Evolutionary conservation across 108 stramenopile genomes (phyloP).

Genomic region (Schizochytrium sp.): DNA sequence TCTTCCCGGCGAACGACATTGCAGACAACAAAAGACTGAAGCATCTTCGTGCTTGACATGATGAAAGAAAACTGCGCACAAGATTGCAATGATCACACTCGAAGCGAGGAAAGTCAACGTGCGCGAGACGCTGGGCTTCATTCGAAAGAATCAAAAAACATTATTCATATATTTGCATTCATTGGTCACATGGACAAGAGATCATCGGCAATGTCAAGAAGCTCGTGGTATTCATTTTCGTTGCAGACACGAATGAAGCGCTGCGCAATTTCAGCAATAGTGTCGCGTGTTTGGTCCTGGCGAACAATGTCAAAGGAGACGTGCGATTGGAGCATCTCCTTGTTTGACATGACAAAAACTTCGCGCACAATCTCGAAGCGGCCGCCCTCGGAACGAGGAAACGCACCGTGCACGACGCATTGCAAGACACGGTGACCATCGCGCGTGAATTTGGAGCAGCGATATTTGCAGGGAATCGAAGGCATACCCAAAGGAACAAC

Average conservation of each 20-base stretch:
- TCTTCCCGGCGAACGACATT: too few species aligned
- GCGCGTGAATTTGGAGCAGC: neutral
- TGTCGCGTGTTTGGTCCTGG: neutral
- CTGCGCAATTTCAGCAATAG: neutral
- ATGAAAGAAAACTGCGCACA: neutral
- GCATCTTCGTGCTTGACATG: neutral
- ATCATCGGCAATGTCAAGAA: neutral
- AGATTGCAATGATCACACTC: neutral
- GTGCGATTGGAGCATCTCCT: neutral
- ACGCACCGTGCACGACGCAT: neutral
- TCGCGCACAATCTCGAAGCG: slow-evolving; percentile 1
- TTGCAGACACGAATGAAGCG: neutral
- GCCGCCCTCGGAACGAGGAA: neutral
- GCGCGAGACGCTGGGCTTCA: neutral
- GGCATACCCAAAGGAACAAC: slow-evolving; percentile 5
- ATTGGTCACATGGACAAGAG: neutral
- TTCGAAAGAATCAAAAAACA: neutral
- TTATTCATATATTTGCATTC: neutral
- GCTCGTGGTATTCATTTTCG: neutral
- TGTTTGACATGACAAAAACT: neutral
- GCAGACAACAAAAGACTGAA: neutral
- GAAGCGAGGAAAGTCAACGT: neutral
- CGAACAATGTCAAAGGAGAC: neutral
- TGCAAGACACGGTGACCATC: neutral
- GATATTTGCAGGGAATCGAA: neutral